Percentiles rank a stretch among this genome's conserved stretches.
Conservation (phyloP, 768 basidiomycete genomes). For the Lactarius indigo region DNA sequence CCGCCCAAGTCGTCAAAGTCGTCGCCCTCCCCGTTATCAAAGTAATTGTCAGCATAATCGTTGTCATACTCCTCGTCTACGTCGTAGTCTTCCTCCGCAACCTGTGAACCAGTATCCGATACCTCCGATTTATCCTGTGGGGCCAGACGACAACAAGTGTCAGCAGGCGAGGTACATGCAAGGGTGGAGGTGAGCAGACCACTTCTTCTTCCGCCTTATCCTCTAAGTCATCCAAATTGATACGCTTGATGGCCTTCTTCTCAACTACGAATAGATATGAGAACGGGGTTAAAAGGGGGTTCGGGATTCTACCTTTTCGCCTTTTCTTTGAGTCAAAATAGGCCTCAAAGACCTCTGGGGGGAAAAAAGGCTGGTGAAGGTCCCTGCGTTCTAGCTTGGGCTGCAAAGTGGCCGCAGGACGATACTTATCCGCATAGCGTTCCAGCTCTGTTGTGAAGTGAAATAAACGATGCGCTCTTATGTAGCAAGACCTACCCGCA, state of each 20-base stretch:
- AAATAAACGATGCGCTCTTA: neutral
- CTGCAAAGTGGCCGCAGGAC: conserved; percentile 54
- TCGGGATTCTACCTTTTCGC: conserved; percentile 42
- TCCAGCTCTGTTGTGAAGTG: conserved; percentile 52
- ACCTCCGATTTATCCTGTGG: conserved; percentile 66
- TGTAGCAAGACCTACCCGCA: conserved; percentile 38
- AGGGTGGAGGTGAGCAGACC: neutral
- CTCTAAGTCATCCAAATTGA: conserved; percentile 24
- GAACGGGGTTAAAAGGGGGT: neutral
- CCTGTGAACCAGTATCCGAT: conserved; percentile 66
- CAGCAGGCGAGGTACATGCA: neutral
- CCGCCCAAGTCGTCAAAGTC: conserved; percentile 76
- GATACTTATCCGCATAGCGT: conserved; percentile 83
- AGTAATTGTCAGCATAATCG: conserved; percentile 88
- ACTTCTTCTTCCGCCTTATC: conserved; percentile 21
- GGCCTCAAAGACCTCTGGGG: conserved; percentile 66
- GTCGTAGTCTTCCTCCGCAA: conserved; percentile 70
- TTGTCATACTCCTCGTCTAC: conserved; percentile 91
- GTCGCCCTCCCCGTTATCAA: conserved; percentile 84
- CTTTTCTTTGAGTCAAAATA: conserved; percentile 77
- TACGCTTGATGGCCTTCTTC: conserved; percentile 14
- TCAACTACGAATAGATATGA: conserved; percentile 14
- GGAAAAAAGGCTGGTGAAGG: conserved; percentile 75
- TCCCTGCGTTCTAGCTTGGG: conserved; percentile 68
- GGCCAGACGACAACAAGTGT: neutral